Evolutionary conservation across 345 rosid species (phyloP).

Genomic region (Eucalyptus regnans): DNA sequence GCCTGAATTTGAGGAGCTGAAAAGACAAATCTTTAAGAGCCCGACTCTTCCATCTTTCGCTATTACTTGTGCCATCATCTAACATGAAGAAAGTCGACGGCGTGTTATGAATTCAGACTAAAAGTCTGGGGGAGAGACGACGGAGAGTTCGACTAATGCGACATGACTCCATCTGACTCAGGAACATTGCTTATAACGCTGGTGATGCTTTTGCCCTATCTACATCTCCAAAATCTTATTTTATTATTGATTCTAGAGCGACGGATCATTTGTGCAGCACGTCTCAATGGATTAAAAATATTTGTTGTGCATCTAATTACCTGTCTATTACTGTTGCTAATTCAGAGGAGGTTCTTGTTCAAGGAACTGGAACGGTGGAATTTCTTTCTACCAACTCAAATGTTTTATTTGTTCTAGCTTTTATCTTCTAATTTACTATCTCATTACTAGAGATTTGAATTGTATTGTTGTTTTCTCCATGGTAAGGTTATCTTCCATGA

Average conservation of each 20-base stretch:
- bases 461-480: not conserved
- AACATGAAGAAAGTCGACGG: not conserved
- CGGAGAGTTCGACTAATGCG: not conserved
- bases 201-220: not conserved
- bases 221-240: not conserved
- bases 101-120: not conserved
- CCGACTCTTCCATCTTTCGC: not conserved
- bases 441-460: not conserved
- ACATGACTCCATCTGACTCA: not conserved
- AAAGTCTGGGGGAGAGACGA: not conserved
- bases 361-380: not conserved
- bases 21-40: not conserved
- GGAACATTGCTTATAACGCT: not conserved
- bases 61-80: not conserved
- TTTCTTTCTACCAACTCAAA: not conserved
- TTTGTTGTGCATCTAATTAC: not conserved
- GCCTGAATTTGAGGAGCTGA: not conserved
- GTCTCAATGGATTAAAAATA: accelerated
- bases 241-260: not conserved
- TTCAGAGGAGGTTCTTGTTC: not conserved
- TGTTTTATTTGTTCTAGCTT: not conserved
- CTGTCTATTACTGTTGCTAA: not conserved
- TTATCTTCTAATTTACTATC: not conserved
- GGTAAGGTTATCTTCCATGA: not conserved
- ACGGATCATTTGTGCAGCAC: not conserved